These are phyloP conservation scores for Saitozyma sp. DNA, from an alignment of 768 basidiomycete genomes.

Conservation along the genomic window DNA sequence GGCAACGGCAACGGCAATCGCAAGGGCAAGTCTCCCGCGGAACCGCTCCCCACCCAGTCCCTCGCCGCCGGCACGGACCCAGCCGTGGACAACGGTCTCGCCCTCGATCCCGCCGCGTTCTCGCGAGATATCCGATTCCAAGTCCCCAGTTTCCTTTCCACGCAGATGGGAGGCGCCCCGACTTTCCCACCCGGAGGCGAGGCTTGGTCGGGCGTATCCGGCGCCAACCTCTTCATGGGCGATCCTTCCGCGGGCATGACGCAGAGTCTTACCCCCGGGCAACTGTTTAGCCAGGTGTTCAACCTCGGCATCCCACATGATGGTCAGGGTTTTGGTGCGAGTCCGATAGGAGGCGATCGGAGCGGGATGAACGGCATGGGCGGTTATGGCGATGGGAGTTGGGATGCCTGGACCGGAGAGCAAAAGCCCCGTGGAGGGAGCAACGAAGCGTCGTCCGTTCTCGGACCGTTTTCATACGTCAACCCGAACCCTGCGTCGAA, in stretches of 20 bases:
- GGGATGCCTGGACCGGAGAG: no score
- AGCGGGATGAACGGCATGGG: not conserved
- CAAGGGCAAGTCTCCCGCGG: not conserved
- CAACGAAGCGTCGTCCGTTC: no score
- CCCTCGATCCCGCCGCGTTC: constrained; percentile 50
- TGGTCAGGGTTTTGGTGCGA: not conserved
- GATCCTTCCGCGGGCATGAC: constrained; percentile 1
- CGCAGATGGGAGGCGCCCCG: constrained; percentile 33
- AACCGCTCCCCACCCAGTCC: no score
- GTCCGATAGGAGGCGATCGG: constrained; percentile 5
- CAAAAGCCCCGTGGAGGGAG: no score
- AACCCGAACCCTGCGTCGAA: constrained; percentile 10
- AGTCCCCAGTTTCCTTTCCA: constrained; percentile 38
- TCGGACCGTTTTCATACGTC: constrained; percentile 5
- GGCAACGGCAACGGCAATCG: constrained; percentile 5
- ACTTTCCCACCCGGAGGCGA: constrained; percentile 51
- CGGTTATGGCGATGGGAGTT: no score
- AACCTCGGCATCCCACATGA: not conserved
- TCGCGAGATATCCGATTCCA: constrained; percentile 47
- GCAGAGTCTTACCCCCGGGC: constrained; percentile 30
- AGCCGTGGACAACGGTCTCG: constrained; percentile 22
- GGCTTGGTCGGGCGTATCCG: constrained; percentile 48
- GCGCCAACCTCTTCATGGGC: constrained; percentile 24
- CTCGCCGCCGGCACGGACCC: not conserved
- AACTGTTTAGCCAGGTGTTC: constrained; percentile 32